Percentiles rank a stretch among this genome's conserved stretches.
Evolutionary conservation across 208 protist genomes (phyloP).

Genomic region (Porcisia hertigi): DNA sequence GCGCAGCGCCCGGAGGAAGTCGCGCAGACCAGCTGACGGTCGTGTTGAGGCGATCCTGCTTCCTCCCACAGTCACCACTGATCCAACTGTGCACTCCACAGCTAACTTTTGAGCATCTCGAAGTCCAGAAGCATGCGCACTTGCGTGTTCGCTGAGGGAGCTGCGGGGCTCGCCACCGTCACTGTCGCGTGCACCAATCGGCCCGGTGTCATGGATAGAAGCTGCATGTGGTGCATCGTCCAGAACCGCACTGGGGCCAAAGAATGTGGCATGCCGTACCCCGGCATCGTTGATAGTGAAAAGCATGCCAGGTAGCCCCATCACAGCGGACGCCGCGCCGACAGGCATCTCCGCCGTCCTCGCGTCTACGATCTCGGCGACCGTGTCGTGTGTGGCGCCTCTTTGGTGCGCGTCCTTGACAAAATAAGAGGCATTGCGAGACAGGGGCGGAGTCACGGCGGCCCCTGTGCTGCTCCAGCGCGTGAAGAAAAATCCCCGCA

Average conservation of each 20-base stretch:
- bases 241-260: constrained; percentile 49
- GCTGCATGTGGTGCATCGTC: not conserved
- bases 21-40: constrained; percentile 34
- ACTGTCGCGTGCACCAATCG: not conserved
- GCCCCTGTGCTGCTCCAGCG: constrained; percentile 31
- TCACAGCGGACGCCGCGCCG: constrained; percentile 48
- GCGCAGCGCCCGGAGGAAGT: constrained; percentile 53
- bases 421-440: not conserved
- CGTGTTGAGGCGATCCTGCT: not conserved
- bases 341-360: not conserved
- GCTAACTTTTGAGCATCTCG: not conserved
- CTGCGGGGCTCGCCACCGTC: not conserved
- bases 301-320: constrained; percentile 84
- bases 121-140: not conserved
- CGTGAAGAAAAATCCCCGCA: constrained; percentile 79
- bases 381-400: not conserved
- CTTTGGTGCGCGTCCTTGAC: not conserved
- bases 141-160: not conserved
- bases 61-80: not conserved
- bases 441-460: too few relatives aligned
- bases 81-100: not conserved
- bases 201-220: not conserved
- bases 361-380: not conserved
- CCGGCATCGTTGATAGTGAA: constrained; percentile 89
- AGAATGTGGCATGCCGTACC: constrained; percentile 59